Evolutionary conservation across 129 eudicot genomes (phyloP).

Genomic region (Ambrosia trifida): DNA sequence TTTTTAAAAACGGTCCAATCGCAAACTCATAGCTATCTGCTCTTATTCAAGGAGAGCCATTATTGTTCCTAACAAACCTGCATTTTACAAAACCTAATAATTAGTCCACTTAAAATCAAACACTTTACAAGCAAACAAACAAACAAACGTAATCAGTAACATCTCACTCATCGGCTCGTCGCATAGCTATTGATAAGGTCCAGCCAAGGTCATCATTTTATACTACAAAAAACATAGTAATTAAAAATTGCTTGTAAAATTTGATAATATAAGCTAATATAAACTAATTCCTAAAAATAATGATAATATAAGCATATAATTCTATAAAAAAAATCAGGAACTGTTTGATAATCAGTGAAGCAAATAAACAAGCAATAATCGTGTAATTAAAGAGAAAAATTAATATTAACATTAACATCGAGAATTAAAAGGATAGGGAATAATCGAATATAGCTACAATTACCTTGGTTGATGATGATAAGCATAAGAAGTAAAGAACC

Average conservation of each 20-base stretch:
- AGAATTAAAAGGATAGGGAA: too few relatives aligned
- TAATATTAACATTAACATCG: too few relatives aligned
- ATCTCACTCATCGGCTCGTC: too few relatives aligned
- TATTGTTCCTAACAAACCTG: slow-evolving; percentile 38
- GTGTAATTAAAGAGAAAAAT: too few relatives aligned
- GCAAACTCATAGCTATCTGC: slow-evolving; percentile 41
- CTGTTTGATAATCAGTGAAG: slow-evolving; percentile 12
- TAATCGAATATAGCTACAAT: not conserved
- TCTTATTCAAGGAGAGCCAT: slow-evolving; percentile 14
- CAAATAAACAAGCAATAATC: too few relatives aligned
- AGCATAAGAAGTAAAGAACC: slow-evolving; percentile 1
- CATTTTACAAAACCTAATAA: slow-evolving; percentile 26
- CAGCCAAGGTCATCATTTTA: slow-evolving; percentile 1
- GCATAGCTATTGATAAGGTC: too few relatives aligned
- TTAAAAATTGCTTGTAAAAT: not conserved
- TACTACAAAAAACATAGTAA: not conserved
- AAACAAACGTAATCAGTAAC: too few relatives aligned
- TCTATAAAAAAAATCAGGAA: not conserved
- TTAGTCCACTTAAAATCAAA: slow-evolving; percentile 19
- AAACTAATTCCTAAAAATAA: not conserved
- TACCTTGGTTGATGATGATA: slow-evolving; percentile 22
- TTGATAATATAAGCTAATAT: too few relatives aligned
- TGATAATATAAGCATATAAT: not conserved
- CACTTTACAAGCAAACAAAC: not conserved
- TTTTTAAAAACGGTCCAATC: slow-evolving; percentile 37